phyloP scores from a whole-genome alignment of 2,329 filamentous ascomycete species.

The Teratosphaeria viscida region DNA sequence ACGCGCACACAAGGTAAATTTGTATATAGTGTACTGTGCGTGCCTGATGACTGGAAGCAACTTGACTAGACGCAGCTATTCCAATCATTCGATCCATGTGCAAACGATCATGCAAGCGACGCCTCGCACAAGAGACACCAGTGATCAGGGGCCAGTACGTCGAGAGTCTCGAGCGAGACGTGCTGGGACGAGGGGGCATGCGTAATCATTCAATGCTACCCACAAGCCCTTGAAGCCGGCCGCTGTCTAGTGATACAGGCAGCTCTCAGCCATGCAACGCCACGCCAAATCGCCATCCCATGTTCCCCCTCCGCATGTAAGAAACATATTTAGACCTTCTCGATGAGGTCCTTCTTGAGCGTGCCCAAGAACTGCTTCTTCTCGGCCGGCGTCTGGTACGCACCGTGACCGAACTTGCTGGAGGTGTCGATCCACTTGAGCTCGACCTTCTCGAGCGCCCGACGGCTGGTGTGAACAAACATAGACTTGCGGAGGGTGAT shows the following conservation, averaged over 20 bases:
- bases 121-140: too few species aligned
- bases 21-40: too few species aligned
- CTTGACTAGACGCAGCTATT: too few species aligned
- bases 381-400: constrained; percentile 96
- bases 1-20: too few species aligned
- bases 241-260: not conserved
- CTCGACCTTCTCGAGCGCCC: constrained; percentile 96
- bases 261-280: not conserved
- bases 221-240: not conserved
- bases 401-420: constrained; percentile 99
- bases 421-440: constrained; percentile 99
- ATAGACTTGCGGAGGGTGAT: constrained; percentile 98
- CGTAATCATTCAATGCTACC: not conserved
- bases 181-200: not conserved
- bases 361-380: constrained; percentile 97
- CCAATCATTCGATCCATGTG: too few species aligned
- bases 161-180: not conserved
- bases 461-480: constrained; percentile 92
- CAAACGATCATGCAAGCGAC: too few species aligned
- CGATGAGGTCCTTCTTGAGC: constrained; percentile 91
- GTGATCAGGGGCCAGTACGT: not conserved
- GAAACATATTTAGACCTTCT: not conserved
- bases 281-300: not conserved
- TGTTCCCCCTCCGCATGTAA: not conserved
- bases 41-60: too few species aligned